These are phyloP conservation scores for Wickerhamiella galacta DNA, from an alignment of 805 yeast species.

Conservation along the genomic window DNA sequence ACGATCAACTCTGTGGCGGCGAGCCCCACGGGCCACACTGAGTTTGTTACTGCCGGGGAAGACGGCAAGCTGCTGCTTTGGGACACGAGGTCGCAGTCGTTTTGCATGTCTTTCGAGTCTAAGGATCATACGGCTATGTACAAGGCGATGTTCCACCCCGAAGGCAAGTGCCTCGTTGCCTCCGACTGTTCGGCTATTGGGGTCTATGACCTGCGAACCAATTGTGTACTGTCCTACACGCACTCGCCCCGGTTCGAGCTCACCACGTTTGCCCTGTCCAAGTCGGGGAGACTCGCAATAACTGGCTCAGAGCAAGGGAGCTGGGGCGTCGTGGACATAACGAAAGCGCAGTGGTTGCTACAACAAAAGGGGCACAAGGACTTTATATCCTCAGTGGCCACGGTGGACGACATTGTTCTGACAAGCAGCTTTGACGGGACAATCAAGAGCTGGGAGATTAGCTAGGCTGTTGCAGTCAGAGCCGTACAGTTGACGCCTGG, in stretches of 20 bases:
- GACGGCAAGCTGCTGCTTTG: slow-evolving; percentile 9
- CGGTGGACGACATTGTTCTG: slow-evolving; percentile 3
- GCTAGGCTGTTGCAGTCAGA: too few species aligned
- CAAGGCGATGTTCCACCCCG: slow-evolving; percentile 6
- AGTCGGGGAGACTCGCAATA: slow-evolving; percentile 12
- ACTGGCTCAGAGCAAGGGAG: slow-evolving; percentile 10
- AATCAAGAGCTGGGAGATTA: slow-evolving; percentile 1
- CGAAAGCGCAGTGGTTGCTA: slow-evolving; percentile 4
- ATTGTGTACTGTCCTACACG: slow-evolving; percentile 1
- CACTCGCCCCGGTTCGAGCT: slow-evolving; percentile 1
- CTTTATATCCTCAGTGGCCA: slow-evolving; percentile 5
- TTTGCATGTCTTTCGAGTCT: slow-evolving; percentile 1
- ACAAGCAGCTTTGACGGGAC: slow-evolving; percentile 10
- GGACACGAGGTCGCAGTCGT: slow-evolving; percentile 7
- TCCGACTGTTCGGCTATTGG: slow-evolving; percentile 1
- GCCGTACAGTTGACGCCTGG: too few species aligned
- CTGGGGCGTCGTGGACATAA: slow-evolving; percentile 7
- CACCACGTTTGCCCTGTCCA: slow-evolving; percentile 6
- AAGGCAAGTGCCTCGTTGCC: slow-evolving; percentile 5
- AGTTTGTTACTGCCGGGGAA: slow-evolving; percentile 7
- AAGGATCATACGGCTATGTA: background rate
- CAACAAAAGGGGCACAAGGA: slow-evolving; percentile 5
- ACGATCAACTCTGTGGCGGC: slow-evolving; percentile 86
- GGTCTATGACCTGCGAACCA: slow-evolving; percentile 10
- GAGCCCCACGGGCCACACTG: slow-evolving; percentile 24